These are phyloP conservation scores for Raphanus raphanistrum DNA, from an alignment of 345 rosid species.

Conservation along the genomic window DNA sequence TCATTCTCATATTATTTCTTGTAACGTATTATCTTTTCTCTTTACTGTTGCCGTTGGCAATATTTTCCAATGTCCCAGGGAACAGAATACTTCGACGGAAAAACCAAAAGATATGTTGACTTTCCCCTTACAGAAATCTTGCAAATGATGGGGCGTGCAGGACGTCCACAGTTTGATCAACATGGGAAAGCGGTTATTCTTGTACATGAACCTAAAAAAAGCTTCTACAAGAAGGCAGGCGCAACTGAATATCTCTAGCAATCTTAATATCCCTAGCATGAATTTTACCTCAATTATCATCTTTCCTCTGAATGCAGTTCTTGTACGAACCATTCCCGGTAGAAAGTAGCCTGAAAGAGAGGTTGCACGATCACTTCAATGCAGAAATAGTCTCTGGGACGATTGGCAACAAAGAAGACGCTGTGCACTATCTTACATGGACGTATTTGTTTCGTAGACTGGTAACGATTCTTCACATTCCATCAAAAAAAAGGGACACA, in stretches of 20 bases:
- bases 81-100: slow-evolving; percentile 93
- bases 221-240: slow-evolving; percentile 90
- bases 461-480: slow-evolving; percentile 49
- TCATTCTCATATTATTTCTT: slow-evolving; percentile 6
- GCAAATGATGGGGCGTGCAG: slow-evolving; percentile 99
- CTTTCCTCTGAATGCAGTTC: slow-evolving; percentile 56
- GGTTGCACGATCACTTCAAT: slow-evolving; percentile 77
- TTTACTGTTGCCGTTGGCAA: neutral
- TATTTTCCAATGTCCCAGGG: slow-evolving; percentile 57
- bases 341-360: slow-evolving; percentile 95
- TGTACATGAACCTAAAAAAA: slow-evolving; percentile 97
- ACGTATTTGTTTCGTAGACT: slow-evolving; percentile 93
- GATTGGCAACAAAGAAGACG: slow-evolving; percentile 89
- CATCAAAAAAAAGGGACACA: neutral
- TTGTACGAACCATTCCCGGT: slow-evolving; percentile 98
- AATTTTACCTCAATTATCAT: slow-evolving; percentile 21
- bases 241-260: slow-evolving; percentile 10
- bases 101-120: slow-evolving; percentile 93
- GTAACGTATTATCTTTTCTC: slow-evolving; percentile 13
- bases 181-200: slow-evolving; percentile 99
- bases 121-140: slow-evolving; percentile 94
- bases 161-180: slow-evolving; percentile 98
- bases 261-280: slow-evolving; percentile 12
- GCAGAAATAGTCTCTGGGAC: slow-evolving; percentile 95
- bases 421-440: slow-evolving; percentile 93